Conservation (phyloP, 257 asterid species). For the Lycium barbarum region DNA sequence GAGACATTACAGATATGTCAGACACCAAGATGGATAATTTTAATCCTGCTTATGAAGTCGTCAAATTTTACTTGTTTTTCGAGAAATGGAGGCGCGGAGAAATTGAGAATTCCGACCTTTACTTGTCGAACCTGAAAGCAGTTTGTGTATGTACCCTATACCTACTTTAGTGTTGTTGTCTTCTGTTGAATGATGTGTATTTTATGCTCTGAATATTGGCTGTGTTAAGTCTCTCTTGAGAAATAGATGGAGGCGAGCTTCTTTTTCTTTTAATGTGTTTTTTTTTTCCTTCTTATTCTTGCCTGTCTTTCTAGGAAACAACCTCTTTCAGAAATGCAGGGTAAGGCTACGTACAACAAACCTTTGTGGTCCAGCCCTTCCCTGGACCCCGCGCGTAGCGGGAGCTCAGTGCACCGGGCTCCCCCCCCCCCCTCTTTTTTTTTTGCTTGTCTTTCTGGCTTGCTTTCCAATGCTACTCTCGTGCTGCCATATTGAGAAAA, state of each 20-base stretch:
- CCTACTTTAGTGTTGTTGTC: background rate
- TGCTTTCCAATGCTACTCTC: background rate
- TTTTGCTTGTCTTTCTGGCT: background rate
- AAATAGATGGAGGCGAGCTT: background rate
- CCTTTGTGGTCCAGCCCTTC: too few relatives aligned
- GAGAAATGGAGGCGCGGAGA: slow-evolving; percentile 98
- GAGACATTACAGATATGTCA: slow-evolving; percentile 68
- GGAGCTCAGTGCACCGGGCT: too few relatives aligned
- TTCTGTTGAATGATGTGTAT: background rate
- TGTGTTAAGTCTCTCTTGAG: too few relatives aligned
- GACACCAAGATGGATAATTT: slow-evolving; percentile 62
- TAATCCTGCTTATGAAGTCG: slow-evolving; percentile 87
- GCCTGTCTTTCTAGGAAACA: background rate
- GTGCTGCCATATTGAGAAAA: background rate
- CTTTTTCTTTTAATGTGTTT: background rate
- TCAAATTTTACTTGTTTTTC: slow-evolving; percentile 69
- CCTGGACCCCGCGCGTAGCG: too few relatives aligned
- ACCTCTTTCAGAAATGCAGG: too few relatives aligned
- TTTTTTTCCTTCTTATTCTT: background rate
- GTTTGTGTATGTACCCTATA: slow-evolving; percentile 60
- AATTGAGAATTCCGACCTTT: slow-evolving; percentile 70
- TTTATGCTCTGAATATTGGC: background rate
- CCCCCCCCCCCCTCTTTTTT: too few relatives aligned
- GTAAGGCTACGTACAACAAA: too few relatives aligned
- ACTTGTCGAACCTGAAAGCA: slow-evolving; percentile 68